Evolutionary conservation across 345 rosid genomes (phyloP).

Genomic region (Noccaea caerulescens): DNA sequence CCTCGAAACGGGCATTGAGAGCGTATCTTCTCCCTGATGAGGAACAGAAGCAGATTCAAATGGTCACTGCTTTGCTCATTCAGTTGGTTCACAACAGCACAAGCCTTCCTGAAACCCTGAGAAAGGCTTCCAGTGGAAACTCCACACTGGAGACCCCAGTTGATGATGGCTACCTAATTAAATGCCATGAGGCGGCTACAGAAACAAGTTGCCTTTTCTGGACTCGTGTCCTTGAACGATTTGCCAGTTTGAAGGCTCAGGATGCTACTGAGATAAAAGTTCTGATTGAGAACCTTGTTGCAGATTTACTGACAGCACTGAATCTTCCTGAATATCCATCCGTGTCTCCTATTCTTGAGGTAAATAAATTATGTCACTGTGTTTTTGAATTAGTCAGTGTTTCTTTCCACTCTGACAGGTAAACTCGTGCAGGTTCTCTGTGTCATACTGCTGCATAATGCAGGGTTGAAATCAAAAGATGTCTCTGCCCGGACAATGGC

Average conservation of each 20-base stretch:
- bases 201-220: slow-evolving; percentile 97
- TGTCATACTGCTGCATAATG: slow-evolving; percentile 91
- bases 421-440: slow-evolving; percentile 84
- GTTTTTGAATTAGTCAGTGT: slow-evolving; percentile 30
- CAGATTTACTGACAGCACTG: slow-evolving; percentile 84
- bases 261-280: slow-evolving; percentile 93
- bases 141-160: slow-evolving; percentile 62
- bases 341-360: slow-evolving; percentile 93
- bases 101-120: slow-evolving; percentile 80
- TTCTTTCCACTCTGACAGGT: slow-evolving; percentile 38
- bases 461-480: slow-evolving; percentile 96
- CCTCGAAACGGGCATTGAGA: slow-evolving; percentile 77
- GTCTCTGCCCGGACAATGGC: slow-evolving; percentile 87
- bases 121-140: slow-evolving; percentile 62
- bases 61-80: slow-evolving; percentile 91
- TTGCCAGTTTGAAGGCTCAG: slow-evolving; percentile 79
- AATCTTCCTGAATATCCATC: slow-evolving; percentile 98
- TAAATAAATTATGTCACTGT: slow-evolving; percentile 40
- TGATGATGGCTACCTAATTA: slow-evolving; percentile 70
- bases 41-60: slow-evolving; percentile 98
- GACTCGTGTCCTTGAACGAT: slow-evolving; percentile 95
- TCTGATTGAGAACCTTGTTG: slow-evolving; percentile 89
- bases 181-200: slow-evolving; percentile 82
- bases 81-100: slow-evolving; percentile 95
- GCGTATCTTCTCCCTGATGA: slow-evolving; percentile 96